phyloP scores from a whole-genome alignment of 2,329 filamentous ascomycete species.

The Diplocarpon mali region DNA sequence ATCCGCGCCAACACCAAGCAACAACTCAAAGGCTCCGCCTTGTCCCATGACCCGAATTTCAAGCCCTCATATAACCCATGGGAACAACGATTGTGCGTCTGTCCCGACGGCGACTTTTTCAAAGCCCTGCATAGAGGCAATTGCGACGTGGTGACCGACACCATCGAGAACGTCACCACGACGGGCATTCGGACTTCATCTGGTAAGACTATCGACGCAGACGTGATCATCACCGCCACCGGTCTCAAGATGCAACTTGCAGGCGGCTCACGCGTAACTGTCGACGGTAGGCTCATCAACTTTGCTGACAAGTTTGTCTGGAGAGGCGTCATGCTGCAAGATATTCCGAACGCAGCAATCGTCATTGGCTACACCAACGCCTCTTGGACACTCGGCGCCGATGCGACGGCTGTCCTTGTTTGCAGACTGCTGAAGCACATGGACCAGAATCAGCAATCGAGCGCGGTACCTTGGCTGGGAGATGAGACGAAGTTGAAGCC shows the following conservation, averaged over 20 bases:
- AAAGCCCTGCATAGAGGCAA: constrained; percentile 35
- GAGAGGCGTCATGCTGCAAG: constrained; percentile 55
- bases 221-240: constrained; percentile 61
- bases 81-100: constrained; percentile 67
- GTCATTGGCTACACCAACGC: constrained; percentile 55
- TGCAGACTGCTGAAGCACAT: constrained; percentile 25
- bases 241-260: constrained; percentile 50
- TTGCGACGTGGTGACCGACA: constrained; percentile 38
- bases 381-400: constrained; percentile 57
- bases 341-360: constrained; percentile 50
- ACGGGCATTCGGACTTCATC: constrained; percentile 32
- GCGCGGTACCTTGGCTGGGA: constrained; percentile 14
- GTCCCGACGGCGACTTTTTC: constrained; percentile 46
- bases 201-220: constrained; percentile 37
- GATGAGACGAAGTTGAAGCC: constrained; percentile 8
- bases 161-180: constrained; percentile 39
- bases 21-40: constrained; percentile 38
- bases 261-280: constrained; percentile 38
- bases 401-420: constrained; percentile 26
- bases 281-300: constrained; percentile 43
- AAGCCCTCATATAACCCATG: constrained; percentile 54
- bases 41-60: constrained; percentile 51
- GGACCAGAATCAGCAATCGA: constrained; percentile 10
- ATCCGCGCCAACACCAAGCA: constrained; percentile 35
- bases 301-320: constrained; percentile 44